Base-by-base conservation (phyloP, 108 stramenopile species). In the Cyclotella atomus region DNA sequence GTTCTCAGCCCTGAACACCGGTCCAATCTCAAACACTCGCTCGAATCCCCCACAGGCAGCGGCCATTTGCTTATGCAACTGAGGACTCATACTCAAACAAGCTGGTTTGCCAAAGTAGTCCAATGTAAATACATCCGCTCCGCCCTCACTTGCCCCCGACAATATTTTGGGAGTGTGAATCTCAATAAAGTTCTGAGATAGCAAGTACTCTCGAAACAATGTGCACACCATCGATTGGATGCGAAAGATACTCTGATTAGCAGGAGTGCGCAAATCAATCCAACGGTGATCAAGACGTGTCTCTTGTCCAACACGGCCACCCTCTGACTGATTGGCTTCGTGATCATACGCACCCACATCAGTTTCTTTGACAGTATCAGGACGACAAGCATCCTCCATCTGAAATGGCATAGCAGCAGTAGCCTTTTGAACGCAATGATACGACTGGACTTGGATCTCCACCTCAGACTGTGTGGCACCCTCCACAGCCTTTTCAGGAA, bases 1-100 rank as follows among this genome's bases (percentile, higher is more conserved):
- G 68, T 99, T 97, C 85, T 99, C 99, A 7, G 99, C 99, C 60
- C 99, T 94, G 79, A 99, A 99, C 33, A 99, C 99, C 3, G 99
- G 99, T 14, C 99, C 99, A 61, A 97, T 97, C 68, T 97, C 94
- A 85, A 97, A 97, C 24, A 99, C 98, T 7, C 97, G 91, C 75
- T 98, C 99, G 69, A 99, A 98, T 47, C 97, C 99, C 41, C 97
- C 93, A 81, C 97, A 99, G 2, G 99, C 99, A 16, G 91, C 89
- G 20, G 92, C 79, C 91, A 99, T 99, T 81, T 99, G 99, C 83
- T 99, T 99, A 87, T 99, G 97, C 33, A 99, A 87, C 83, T 99
- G 99, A 8, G 99, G 99, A 59, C 85, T 87, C 97, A 99, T 99
- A 60, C 97, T 97, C 45, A 99, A 81, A 86, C 98, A 99, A 28